A percentile compares a stretch with the other conserved stretches of the same genome.
Evolutionary conservation across 768 basidiomycete genomes (phyloP).

Genomic region (Phaeotremella fagi): DNA sequence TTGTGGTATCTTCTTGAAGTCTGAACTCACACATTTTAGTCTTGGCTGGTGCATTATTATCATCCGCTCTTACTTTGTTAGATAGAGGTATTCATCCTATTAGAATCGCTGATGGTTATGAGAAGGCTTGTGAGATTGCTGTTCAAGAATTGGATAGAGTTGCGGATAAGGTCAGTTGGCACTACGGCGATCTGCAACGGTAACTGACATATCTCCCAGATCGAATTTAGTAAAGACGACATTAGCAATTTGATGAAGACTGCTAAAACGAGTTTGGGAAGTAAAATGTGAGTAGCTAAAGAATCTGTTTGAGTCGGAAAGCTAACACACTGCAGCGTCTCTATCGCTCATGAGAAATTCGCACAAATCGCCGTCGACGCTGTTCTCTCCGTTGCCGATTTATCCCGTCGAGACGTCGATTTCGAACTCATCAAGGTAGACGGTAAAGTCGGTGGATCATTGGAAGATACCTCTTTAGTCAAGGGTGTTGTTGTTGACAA

Average conservation of each 20-base stretch:
- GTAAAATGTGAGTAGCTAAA: constrained; percentile 74
- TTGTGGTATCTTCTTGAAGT: neutral
- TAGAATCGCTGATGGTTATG: constrained; percentile 97
- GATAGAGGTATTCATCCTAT: constrained; percentile 99
- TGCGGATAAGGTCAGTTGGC: constrained; percentile 59
- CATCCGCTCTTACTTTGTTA: constrained; percentile 90
- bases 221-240: constrained; percentile 75
- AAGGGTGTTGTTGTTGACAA: constrained; percentile 98
- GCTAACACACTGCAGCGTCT: constrained; percentile 81
- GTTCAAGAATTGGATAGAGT: constrained; percentile 85
- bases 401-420: constrained; percentile 87
- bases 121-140: constrained; percentile 85
- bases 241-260: constrained; percentile 86
- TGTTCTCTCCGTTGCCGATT: constrained; percentile 88
- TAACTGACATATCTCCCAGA: constrained; percentile 43
- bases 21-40: constrained; percentile 53
- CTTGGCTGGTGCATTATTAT: constrained; percentile 92
- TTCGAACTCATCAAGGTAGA: constrained; percentile 99
- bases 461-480: constrained; percentile 91
- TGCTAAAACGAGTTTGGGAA: constrained; percentile 91
- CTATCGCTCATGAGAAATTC: constrained; percentile 91
- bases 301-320: neutral
- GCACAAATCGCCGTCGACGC: constrained; percentile 98
- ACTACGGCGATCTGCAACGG: neutral
- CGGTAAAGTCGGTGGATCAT: constrained; percentile 94